Evolutionary conservation across 305 asterid species (phyloP).

Genomic region (Fraxinus angustifolia): DNA sequence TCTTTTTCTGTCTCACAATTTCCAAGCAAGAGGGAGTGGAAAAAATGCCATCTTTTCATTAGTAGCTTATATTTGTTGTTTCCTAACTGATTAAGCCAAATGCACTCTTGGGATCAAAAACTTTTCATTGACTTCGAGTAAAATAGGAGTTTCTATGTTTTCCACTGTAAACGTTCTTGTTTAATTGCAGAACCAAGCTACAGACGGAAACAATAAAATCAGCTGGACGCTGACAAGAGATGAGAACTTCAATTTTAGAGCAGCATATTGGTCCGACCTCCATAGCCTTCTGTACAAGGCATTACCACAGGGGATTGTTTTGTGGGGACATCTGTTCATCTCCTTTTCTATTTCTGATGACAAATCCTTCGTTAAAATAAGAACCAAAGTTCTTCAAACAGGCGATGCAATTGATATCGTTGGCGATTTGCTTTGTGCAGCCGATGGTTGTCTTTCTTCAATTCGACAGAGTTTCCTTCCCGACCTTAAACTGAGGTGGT

Average conservation of each 20-base stretch:
- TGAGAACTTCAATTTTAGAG: constrained; percentile 62
- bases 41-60: background rate
- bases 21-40: background rate
- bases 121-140: background rate
- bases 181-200: constrained; percentile 52
- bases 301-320: constrained; percentile 43
- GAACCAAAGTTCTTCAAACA: constrained; percentile 45
- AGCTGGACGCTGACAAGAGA: constrained; percentile 60
- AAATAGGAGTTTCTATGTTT: background rate
- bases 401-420: constrained; percentile 39
- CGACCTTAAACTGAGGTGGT: constrained; percentile 63
- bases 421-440: constrained; percentile 77
- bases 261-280: constrained; percentile 79
- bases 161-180: background rate
- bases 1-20: background rate
- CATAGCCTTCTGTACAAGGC: constrained; percentile 53
- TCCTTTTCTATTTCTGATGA: constrained; percentile 45
- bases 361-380: constrained; percentile 38
- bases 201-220: constrained; percentile 47
- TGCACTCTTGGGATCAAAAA: background rate
- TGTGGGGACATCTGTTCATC: constrained; percentile 65
- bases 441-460: constrained; percentile 77
- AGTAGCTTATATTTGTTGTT: background rate
- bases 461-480: constrained; percentile 62
- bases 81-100: background rate